phyloP scores from a whole-genome alignment of 768 basidiomycete genomes.

The Botryobasidium botryosum region DNA sequence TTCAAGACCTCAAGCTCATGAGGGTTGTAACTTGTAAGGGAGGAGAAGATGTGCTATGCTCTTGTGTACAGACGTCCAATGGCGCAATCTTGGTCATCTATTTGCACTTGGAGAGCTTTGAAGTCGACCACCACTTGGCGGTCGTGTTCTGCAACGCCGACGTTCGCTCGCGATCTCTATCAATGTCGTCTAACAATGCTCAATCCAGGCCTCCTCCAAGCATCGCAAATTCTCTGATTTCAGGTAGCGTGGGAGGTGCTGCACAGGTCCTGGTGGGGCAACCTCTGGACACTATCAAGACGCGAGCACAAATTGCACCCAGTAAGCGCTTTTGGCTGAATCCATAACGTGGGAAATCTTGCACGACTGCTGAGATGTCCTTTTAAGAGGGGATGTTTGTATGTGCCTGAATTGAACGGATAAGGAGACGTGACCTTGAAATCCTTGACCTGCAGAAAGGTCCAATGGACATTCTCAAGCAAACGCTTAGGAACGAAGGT shows the following conservation, averaged over 20 bases:
- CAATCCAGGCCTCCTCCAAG: not conserved
- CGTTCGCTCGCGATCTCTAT: too few species aligned
- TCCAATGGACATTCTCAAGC: constrained; percentile 74
- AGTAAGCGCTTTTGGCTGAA: constrained; percentile 26
- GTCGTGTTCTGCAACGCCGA: too few species aligned
- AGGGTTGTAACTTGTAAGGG: too few species aligned
- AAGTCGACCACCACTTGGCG: too few species aligned
- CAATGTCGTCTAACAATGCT: too few species aligned
- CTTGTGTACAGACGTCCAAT: too few species aligned
- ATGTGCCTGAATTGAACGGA: constrained; percentile 25
- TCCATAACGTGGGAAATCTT: too few species aligned
- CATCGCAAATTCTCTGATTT: constrained; percentile 45
- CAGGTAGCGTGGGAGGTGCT: constrained; percentile 82
- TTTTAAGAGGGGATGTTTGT: constrained; percentile 72
- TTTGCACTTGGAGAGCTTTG: too few species aligned
- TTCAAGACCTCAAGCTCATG: too few species aligned
- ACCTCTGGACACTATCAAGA: constrained; percentile 77
- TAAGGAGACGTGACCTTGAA: not conserved
- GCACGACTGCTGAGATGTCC: not conserved
- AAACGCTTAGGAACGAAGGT: constrained; percentile 76
- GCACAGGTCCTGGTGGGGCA: constrained; percentile 93
- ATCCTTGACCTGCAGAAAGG: constrained; percentile 44
- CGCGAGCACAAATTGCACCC: constrained; percentile 72
- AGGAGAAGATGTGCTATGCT: too few species aligned
- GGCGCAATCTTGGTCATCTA: too few species aligned